Evolutionary conservation across 1,284 basidiomycete genomes (phyloP).

Genomic region (Trichosporon faecale): DNA sequence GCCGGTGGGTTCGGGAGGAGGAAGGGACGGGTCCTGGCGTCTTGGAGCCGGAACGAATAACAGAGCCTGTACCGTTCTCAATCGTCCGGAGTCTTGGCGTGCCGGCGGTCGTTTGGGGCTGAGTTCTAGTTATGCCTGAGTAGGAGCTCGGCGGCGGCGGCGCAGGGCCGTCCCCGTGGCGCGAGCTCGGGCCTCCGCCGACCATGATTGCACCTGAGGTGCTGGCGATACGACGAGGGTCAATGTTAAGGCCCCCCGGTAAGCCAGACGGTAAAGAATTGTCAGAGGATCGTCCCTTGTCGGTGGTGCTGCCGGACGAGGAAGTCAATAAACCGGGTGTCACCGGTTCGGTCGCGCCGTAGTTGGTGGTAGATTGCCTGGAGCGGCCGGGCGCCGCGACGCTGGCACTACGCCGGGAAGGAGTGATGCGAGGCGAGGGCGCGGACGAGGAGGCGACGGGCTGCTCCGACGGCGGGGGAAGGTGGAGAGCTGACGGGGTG

Average conservation of each 20-base stretch:
- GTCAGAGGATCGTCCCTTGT: background rate
- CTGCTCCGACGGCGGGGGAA: constrained; percentile 5
- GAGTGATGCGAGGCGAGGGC: constrained; percentile 12
- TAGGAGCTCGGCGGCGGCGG: constrained; percentile 10
- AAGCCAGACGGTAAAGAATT: constrained; percentile 3
- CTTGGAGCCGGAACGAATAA: background rate
- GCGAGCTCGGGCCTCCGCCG: constrained; percentile 4
- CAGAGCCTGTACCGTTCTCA: background rate
- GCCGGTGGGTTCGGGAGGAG: background rate
- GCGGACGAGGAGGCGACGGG: background rate
- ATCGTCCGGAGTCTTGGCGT: background rate
- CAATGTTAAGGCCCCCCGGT: constrained; percentile 13
- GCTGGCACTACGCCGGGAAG: constrained; percentile 18
- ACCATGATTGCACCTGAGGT: constrained; percentile 13
- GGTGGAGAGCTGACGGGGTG: constrained; percentile 4
- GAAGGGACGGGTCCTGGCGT: background rate
- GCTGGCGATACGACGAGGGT: constrained; percentile 20
- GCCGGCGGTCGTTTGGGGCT: background rate
- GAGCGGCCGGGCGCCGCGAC: constrained; percentile 11
- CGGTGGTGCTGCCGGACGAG: background rate
- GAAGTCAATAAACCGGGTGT: background rate
- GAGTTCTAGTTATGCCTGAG: background rate
- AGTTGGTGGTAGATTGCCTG: background rate
- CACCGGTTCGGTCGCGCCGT: constrained; percentile 13
- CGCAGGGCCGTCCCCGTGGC: constrained; percentile 7